Evolutionary conservation across 257 asterid species (phyloP), one percentile per base, ranked within the genome.

Genomic region (Anisodus acutangulus): DNA sequence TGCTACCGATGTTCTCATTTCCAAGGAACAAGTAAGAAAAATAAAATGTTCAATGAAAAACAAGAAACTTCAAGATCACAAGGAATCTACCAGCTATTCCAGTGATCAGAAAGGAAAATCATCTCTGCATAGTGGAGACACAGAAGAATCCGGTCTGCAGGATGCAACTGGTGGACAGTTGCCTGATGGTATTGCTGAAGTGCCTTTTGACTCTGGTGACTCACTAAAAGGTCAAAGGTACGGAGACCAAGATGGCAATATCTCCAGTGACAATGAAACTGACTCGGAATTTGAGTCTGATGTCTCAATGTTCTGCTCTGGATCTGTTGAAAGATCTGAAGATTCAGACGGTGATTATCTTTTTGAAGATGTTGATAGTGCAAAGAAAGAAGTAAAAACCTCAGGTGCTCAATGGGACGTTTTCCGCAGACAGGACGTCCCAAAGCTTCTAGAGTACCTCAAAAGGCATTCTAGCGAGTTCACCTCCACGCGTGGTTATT

Each of bases 341-440:
- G 95, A 93, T 68, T 88, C 91, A 15, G 91, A 90, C 55, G 89
- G 87, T 76, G 93, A 93, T 87, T 84, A 88, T 85, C 84, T 90
- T 85, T 89, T 85, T 83, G 84, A 82, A 82, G 97, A 95, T 51
- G 81, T 12, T 74, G 92, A 89, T 76, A 59, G 89, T 68, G 93
- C 89, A 67, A 91, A 90, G 82, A 88, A 83, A 86, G 85, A 49
- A 49, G 85, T 87, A 58, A 82, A 86, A 82, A n/a, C 93, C 84
- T 93, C 95, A 85, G 98, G 97, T 88, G 95, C 98, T 79, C 92
- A 86, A 49, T 97, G 99, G 99, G 99, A 97, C 82, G 87, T 97
- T 85, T 97, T 95, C 19, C 90, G 95, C 35, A 86, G 97, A 85
- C 87, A 95, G 89, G 99, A 97, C 79, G 98, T 92, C 84, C 96